Conservation (phyloP, 305 asterid species). For the Lippia alba region DNA sequence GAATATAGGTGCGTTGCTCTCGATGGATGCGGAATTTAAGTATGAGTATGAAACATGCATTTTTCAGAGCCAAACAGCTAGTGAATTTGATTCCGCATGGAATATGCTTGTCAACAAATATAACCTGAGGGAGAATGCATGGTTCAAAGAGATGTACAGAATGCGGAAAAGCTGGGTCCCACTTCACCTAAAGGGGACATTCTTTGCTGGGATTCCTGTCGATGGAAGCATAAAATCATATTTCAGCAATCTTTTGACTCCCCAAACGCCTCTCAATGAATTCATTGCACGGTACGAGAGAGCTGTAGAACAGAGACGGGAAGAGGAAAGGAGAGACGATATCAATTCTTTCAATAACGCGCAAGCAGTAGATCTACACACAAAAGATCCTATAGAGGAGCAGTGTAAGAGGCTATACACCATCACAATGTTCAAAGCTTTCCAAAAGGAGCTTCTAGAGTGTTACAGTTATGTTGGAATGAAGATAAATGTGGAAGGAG, state of each 20-base stretch:
- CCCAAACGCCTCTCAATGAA: constrained; percentile 70
- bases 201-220: constrained; percentile 90
- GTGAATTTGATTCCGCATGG: constrained; percentile 91
- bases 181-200: constrained; percentile 68
- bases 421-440: constrained; percentile 72
- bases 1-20: constrained; percentile 62
- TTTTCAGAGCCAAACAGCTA: constrained; percentile 72
- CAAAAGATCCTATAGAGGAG: constrained; percentile 95
- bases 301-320: constrained; percentile 75
- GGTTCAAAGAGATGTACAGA: constrained; percentile 87
- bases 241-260: constrained; percentile 62
- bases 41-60: constrained; percentile 84
- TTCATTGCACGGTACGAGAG: constrained; percentile 76
- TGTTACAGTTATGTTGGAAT: constrained; percentile 84
- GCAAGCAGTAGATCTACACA: constrained; percentile 76
- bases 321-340: constrained; percentile 91
- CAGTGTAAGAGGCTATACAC: constrained; percentile 92
- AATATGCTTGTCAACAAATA: constrained; percentile 73
- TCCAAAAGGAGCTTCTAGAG: constrained; percentile 93
- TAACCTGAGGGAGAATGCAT: constrained; percentile 63
- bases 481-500: constrained; percentile 89
- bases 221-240: constrained; percentile 82
- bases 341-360: constrained; percentile 66
- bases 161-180: constrained; percentile 93
- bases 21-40: constrained; percentile 79